Evolutionary conservation across 202 grass and related monocot genomes (phyloP).

Genomic region (Carex sylvatica): DNA sequence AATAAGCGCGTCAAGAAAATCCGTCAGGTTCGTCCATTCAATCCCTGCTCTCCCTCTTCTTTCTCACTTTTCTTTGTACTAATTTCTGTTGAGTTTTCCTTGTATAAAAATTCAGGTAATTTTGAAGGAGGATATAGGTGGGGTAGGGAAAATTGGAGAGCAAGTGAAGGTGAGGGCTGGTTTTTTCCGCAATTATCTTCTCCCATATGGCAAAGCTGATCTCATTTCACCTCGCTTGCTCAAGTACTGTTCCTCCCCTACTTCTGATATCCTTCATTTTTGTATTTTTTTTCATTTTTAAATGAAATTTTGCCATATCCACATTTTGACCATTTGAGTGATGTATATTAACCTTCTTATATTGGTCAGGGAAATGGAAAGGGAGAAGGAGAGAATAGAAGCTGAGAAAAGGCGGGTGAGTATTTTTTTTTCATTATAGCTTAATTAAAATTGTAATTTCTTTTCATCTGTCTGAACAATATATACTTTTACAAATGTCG

Average conservation of each 20-base stretch:
- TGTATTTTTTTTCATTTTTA: background rate
- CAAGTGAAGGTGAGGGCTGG: slow-evolving; percentile 73
- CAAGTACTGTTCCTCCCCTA: slow-evolving; percentile 46
- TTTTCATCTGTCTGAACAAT: slow-evolving; percentile 6
- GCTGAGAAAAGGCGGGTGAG: slow-evolving; percentile 77
- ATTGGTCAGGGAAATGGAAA: slow-evolving; percentile 73
- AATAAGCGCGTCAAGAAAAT: slow-evolving; percentile 27
- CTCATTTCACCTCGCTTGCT: slow-evolving; percentile 72
- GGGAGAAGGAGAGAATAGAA: slow-evolving; percentile 87
- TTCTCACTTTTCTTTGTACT: background rate
- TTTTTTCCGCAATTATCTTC: slow-evolving; percentile 90
- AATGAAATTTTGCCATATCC: background rate
- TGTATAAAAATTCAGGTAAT: slow-evolving; percentile 50
- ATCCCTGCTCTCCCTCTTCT: background rate
- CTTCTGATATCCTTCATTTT: background rate
- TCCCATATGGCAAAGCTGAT: slow-evolving; percentile 72
- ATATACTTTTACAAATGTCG: background rate
- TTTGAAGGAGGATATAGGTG: slow-evolving; percentile 64
- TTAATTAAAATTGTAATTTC: background rate
- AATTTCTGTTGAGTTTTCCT: background rate
- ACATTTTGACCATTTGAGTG: background rate
- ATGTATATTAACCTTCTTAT: background rate
- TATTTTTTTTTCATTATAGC: background rate
- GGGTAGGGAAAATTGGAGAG: slow-evolving; percentile 63
- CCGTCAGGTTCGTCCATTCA: background rate